These are phyloP conservation scores for Candida wancherniae DNA, from an alignment of 805 yeast genomes.

Conservation along the genomic window DNA sequence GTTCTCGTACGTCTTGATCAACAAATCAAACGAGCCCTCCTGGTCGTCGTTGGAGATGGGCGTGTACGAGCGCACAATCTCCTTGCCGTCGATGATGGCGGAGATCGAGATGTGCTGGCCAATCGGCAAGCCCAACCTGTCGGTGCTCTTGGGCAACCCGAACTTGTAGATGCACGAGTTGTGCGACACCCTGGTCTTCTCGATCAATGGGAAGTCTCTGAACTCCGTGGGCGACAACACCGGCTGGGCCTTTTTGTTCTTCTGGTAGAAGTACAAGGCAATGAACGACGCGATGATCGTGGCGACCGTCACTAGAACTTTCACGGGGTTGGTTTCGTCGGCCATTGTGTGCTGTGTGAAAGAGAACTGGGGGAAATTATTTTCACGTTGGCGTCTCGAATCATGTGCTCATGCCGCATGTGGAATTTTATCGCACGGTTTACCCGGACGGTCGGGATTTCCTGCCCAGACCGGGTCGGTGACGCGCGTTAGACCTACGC, in stretches of 20 bases:
- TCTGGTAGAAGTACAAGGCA: conserved; percentile 30
- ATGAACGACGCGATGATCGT: conserved; percentile 32
- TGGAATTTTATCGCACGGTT: conserved; percentile 9
- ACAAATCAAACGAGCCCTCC: conserved; percentile 76
- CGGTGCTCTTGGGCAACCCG: conserved; percentile 69
- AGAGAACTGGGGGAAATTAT: too few species aligned
- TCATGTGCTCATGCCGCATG: conserved; percentile 4
- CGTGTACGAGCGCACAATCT: conserved; percentile 80
- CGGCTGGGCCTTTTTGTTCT: conserved; percentile 36
- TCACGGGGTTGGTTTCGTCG: conserved; percentile 37
- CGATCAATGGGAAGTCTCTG: conserved; percentile 74
- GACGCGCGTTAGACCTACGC: too few species aligned
- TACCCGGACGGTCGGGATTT: too few species aligned
- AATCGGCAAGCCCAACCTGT: conserved; percentile 80
- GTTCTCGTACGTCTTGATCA: conserved; percentile 78
- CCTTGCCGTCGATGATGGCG: conserved; percentile 73
- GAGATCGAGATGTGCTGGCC: conserved; percentile 89
- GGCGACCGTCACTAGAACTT: conserved; percentile 37
- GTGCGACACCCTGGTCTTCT: conserved; percentile 70
- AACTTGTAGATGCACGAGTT: conserved; percentile 82
- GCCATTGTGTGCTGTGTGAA: conserved; percentile 15
- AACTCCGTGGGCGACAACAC: conserved; percentile 64
- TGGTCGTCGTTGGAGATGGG: conserved; percentile 81
- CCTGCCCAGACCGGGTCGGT: too few species aligned
- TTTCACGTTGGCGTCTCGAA: too few species aligned